Base-by-base conservation (phyloP, 768 basidiomycete species). In the Naganishia onofrii region DNA sequence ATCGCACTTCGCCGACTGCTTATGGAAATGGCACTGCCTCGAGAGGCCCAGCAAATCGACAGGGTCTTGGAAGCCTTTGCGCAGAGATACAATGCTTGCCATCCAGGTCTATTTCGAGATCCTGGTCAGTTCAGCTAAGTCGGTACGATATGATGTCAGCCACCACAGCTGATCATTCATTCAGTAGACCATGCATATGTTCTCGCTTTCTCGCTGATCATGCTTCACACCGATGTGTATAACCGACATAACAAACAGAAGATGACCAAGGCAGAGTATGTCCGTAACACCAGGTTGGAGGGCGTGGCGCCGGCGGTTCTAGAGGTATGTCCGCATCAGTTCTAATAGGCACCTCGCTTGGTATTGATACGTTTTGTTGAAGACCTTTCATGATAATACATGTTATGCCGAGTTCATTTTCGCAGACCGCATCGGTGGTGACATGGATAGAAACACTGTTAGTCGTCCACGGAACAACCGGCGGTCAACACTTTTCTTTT, bases 41-140 rank as follows among this genome's bases (percentile, higher is more conserved):
- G 89, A 67, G 96, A 99, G 83, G 97, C 96, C 1, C 96, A 99
- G 79, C 95, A 98, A 81, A 99, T 99, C 70, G 96, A 99, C 81
- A 86, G 96, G 69, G 92, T 97, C 57, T 92, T 99, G 76, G 93
- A 98, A 81, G 91, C 92, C 0, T 99, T 99, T 81, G 91, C 95
- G 6, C 84, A 84, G 53, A 86, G 90, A 70, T 99, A 96, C 81
- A 82, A 88, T 70, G 83, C 85, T 56, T 93, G 92, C 79, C 95
- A 98, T 78, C 88, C 89, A 58, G 85, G 83, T 48, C 79, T 97
- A 51, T 97, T 94, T 76, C 83, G 83, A 15, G 87, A 88, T 21
- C 85, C 90, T 76, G 93, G 92, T 90, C 75, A 70, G 84, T 71
- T 34, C 7, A 15, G 9, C 17, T 10, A 28, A 21, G 65, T 23